Conservation (phyloP, 805 yeast species). For the Ogataea zsoltii region DNA sequence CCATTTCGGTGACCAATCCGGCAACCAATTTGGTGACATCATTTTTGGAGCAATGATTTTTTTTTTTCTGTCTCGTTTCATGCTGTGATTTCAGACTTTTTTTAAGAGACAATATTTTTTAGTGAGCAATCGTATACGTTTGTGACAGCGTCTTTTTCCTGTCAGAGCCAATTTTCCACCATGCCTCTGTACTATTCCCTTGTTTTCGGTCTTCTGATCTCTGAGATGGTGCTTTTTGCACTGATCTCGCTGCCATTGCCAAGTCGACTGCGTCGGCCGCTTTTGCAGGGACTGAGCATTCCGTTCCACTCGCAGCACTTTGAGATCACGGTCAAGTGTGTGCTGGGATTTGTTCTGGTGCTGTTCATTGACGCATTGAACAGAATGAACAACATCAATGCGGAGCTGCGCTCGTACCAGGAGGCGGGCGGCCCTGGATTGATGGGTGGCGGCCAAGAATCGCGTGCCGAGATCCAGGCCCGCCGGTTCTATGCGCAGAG, state of each 20-base stretch:
- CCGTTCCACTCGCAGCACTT: conserved; percentile 74
- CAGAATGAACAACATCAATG: conserved; percentile 69
- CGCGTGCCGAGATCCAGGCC: conserved; percentile 83
- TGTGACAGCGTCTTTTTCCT: neutral
- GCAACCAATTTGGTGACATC: too few species aligned
- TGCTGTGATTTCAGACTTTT: too few species aligned
- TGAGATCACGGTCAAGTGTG: conserved; percentile 75
- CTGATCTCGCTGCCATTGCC: conserved; percentile 87
- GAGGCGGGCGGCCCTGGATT: conserved; percentile 29
- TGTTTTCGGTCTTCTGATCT: conserved; percentile 69
- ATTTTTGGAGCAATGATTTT: too few species aligned
- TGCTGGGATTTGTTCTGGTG: conserved; percentile 78
- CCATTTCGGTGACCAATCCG: too few species aligned
- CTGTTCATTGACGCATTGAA: conserved; percentile 87
- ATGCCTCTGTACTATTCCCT: conserved; percentile 36
- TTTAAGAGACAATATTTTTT: too few species aligned
- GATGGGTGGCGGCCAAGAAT: conserved; percentile 43
- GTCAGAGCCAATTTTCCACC: neutral
- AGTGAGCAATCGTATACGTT: too few species aligned
- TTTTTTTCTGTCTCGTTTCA: too few species aligned
- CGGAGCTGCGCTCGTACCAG: conserved; percentile 49
- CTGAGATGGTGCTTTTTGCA: conserved; percentile 79
- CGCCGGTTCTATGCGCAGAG: conserved; percentile 94
- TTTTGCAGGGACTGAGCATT: conserved; percentile 59
- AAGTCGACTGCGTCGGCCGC: conserved; percentile 63